These are phyloP conservation scores for Neoboletus magnificus DNA, from an alignment of 768 basidiomycete species.

Conservation along the genomic window DNA sequence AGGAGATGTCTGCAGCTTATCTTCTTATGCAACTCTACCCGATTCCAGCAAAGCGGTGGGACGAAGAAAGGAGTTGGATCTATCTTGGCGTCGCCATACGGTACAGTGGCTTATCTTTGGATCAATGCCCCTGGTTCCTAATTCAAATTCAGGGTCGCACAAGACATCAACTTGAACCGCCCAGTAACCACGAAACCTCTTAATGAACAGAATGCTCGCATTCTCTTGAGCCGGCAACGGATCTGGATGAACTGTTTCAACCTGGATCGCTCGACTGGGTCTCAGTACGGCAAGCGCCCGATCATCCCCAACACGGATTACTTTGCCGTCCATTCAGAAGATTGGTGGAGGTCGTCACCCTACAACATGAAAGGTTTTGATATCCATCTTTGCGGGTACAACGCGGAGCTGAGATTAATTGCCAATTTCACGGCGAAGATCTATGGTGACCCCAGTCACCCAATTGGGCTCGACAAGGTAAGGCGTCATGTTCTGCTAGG, in stretches of 20 bases:
- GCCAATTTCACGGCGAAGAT: slow-evolving; percentile 58
- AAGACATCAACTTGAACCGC: slow-evolving; percentile 84
- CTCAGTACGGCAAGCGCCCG: slow-evolving; percentile 84
- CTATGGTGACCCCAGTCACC: slow-evolving; percentile 69
- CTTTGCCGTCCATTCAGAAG: slow-evolving; percentile 63
- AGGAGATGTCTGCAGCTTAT: slow-evolving; percentile 85
- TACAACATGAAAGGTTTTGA: slow-evolving; percentile 74
- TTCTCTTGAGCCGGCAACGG: slow-evolving; percentile 86
- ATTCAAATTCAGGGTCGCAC: slow-evolving; percentile 62
- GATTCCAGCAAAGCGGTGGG: slow-evolving; percentile 74
- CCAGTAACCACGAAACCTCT: slow-evolving; percentile 68
- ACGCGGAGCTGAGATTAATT: slow-evolving; percentile 66
- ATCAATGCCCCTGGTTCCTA: background rate
- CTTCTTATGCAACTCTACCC: slow-evolving; percentile 75
- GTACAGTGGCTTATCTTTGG: slow-evolving; percentile 36
- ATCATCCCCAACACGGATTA: slow-evolving; percentile 78
- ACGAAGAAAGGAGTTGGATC: slow-evolving; percentile 87
- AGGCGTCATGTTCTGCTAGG: background rate
- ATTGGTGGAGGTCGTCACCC: slow-evolving; percentile 68
- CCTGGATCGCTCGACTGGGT: slow-evolving; percentile 83
- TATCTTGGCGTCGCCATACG: slow-evolving; percentile 87
- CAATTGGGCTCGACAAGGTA: slow-evolving; percentile 75
- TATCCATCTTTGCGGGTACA: slow-evolving; percentile 77
- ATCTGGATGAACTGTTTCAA: slow-evolving; percentile 91
- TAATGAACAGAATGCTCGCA: slow-evolving; percentile 78